Evolutionary conservation across 2,329 filamentous ascomycete species (phyloP).

Genomic region (Aspergillus intermedius): DNA sequence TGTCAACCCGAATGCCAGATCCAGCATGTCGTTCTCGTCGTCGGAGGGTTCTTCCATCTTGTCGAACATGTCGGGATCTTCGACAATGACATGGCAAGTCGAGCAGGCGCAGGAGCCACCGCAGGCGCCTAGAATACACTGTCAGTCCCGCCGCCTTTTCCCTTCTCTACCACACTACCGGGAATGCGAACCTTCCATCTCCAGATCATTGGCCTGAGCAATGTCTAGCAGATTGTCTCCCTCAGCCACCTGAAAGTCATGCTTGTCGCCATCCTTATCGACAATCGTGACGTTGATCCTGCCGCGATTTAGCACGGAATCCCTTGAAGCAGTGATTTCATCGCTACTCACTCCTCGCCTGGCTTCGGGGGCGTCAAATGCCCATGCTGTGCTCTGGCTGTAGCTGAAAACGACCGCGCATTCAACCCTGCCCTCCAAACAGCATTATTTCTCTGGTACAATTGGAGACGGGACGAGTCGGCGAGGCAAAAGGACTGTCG

Average conservation of each 20-base stretch:
- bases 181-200: slow-evolving; percentile 72
- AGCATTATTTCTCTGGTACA: slow-evolving; percentile 8
- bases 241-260: slow-evolving; percentile 71
- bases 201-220: slow-evolving; percentile 86
- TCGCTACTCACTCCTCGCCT: slow-evolving; percentile 72
- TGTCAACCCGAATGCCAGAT: slow-evolving; percentile 81
- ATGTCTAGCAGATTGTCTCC: slow-evolving; percentile 95
- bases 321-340: neutral
- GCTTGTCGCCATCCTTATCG: slow-evolving; percentile 74
- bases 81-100: slow-evolving; percentile 84
- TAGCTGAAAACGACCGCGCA: slow-evolving; percentile 58
- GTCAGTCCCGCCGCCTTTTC: neutral
- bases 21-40: slow-evolving; percentile 84
- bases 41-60: slow-evolving; percentile 71
- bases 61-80: slow-evolving; percentile 66
- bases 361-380: slow-evolving; percentile 78
- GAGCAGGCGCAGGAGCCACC: slow-evolving; percentile 91
- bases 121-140: slow-evolving; percentile 62
- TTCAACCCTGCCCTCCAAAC: slow-evolving; percentile 1
- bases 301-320: neutral
- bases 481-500: slow-evolving; percentile 13
- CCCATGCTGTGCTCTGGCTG: slow-evolving; percentile 58
- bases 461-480: slow-evolving; percentile 8
- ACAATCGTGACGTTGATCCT: slow-evolving; percentile 88
- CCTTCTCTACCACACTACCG: neutral